Evolutionary conservation across 768 basidiomycete species (phyloP).

Genomic region (Strobilomyces dryophilus): DNA sequence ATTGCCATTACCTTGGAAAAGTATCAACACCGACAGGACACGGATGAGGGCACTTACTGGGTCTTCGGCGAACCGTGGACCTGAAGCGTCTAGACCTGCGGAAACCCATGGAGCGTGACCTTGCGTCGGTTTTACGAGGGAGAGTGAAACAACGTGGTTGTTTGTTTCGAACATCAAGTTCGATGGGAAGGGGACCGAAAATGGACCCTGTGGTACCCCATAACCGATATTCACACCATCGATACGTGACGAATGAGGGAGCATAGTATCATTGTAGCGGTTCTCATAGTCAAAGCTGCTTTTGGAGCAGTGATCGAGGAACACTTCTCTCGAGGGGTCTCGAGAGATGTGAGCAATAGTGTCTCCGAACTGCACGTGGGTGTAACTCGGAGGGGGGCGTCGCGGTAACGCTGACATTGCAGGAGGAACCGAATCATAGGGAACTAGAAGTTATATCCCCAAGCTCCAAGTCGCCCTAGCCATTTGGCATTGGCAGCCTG

Average conservation of each 20-base stretch:
- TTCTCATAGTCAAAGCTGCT: background rate
- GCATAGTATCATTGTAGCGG: background rate
- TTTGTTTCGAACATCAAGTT: background rate
- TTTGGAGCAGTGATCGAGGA: too few species aligned
- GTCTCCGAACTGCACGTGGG: too few species aligned
- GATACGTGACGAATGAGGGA: background rate
- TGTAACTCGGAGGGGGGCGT: background rate
- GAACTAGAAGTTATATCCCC: background rate
- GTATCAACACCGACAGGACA: background rate
- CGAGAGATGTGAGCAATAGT: background rate
- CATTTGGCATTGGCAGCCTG: conserved; percentile 9
- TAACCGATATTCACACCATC: background rate
- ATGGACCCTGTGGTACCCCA: background rate
- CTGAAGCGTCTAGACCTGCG: background rate
- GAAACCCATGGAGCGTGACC: background rate
- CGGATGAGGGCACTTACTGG: conserved; percentile 1
- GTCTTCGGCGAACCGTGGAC: background rate
- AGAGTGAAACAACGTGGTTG: too few species aligned
- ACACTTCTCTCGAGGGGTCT: background rate
- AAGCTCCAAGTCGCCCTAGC: background rate
- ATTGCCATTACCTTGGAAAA: background rate
- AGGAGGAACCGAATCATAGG: background rate
- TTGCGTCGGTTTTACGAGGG: background rate
- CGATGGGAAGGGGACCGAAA: background rate
- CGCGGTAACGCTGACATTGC: background rate